Percentiles rank a stretch among this genome's conserved stretches.
Conservation (phyloP, 129 eudicot species). For the Chrysanthemum makinoi region DNA sequence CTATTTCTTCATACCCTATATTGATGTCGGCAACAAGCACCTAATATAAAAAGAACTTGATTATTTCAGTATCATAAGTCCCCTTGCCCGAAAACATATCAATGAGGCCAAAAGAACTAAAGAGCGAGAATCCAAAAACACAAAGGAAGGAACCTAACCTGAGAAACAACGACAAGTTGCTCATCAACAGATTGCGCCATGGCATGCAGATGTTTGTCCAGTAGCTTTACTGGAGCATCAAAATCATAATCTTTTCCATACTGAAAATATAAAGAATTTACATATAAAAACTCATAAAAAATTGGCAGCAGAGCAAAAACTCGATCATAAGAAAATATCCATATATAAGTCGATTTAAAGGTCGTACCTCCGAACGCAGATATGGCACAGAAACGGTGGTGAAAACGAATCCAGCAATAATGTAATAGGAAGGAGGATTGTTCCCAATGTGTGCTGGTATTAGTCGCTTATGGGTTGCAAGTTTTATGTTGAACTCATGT, state of each 20-base stretch:
- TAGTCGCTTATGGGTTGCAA: constrained; percentile 53
- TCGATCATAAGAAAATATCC: background rate
- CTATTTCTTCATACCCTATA: constrained; percentile 61
- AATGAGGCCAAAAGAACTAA: background rate
- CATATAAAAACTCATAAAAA: too few relatives aligned
- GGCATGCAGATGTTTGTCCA: constrained; percentile 57
- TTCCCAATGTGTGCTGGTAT: constrained; percentile 58
- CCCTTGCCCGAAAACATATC: background rate
- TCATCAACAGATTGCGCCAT: constrained; percentile 63
- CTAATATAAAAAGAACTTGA: constrained; percentile 16
- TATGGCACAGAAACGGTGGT: constrained; percentile 59
- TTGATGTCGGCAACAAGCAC: constrained; percentile 64
- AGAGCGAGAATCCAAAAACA: background rate
- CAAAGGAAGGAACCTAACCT: constrained; percentile 18
- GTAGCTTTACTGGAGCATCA: constrained; percentile 62
- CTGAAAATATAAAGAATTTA: constrained; percentile 27
- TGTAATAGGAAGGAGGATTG: constrained; percentile 59
- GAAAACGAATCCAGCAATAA: constrained; percentile 58
- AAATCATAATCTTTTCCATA: constrained; percentile 65
- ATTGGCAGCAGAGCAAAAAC: background rate
- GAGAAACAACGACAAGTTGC: constrained; percentile 59
- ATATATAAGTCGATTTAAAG: background rate
- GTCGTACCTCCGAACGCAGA: constrained; percentile 54
- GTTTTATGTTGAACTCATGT: constrained; percentile 46
- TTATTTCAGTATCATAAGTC: background rate